phyloP scores from a whole-genome alignment of 345 rosid genomes.

The Boechera stricta region DNA sequence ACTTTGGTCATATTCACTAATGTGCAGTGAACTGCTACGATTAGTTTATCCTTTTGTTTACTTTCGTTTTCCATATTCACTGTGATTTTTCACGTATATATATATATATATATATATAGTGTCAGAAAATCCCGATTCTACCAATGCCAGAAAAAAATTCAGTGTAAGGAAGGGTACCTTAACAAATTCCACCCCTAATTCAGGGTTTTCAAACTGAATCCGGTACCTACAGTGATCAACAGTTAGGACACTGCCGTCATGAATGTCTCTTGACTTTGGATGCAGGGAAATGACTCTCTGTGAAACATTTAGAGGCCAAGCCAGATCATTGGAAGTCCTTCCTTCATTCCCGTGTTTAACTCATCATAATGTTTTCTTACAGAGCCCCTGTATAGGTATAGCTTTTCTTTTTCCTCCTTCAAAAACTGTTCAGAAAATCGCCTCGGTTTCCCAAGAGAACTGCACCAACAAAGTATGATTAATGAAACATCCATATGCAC shows the following conservation, averaged over 20 bases:
- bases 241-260: conserved; percentile 74
- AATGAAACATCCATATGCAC: conserved; percentile 10
- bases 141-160: conserved; percentile 26
- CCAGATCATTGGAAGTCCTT: conserved; percentile 85
- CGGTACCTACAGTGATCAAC: conserved; percentile 66
- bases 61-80: conserved; percentile 2
- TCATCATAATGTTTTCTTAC: conserved; percentile 77
- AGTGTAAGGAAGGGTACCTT: conserved; percentile 53
- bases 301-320: conserved; percentile 76
- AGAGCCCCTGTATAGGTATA: conserved; percentile 70
- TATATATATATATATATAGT: neutral
- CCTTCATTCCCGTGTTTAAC: conserved; percentile 64
- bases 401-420: conserved; percentile 85
- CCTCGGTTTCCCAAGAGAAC: conserved; percentile 87
- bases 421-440: conserved; percentile 78
- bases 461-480: conserved; percentile 45
- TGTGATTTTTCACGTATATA: neutral
- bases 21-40: neutral
- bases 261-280: conserved; percentile 74
- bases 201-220: conserved; percentile 69
- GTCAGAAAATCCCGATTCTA: conserved; percentile 2
- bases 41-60: neutral
- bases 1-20: neutral
- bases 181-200: conserved; percentile 78
- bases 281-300: conserved; percentile 73